Evolutionary conservation across 768 basidiomycete species (phyloP).

Genomic region (Auricularia heimuer): DNA sequence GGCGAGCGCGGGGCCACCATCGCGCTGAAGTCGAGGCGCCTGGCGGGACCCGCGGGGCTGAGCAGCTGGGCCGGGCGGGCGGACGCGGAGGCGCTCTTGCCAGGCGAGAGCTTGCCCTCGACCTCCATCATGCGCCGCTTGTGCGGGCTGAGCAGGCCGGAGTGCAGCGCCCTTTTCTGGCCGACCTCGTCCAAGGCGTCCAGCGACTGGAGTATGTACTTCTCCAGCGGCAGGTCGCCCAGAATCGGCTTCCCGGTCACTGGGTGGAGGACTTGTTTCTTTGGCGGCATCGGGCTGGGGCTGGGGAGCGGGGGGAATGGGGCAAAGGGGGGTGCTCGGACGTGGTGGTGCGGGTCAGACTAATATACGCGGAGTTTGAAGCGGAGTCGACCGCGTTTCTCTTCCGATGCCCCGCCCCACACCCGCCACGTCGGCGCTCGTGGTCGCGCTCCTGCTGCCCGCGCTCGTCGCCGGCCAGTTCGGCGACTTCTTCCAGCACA

Average conservation of each 20-base stretch:
- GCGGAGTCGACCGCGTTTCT: neutral
- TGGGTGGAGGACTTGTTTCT: too few relatives aligned
- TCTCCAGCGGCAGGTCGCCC: constrained; percentile 5
- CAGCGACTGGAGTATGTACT: neutral
- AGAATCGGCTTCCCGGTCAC: neutral
- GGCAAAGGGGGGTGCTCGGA: too few relatives aligned
- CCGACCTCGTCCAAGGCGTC: neutral
- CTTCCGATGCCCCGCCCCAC: neutral
- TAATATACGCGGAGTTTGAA: too few relatives aligned
- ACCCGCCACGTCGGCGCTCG: neutral
- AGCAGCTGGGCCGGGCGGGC: neutral
- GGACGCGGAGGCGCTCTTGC: neutral
- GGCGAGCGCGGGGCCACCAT: neutral
- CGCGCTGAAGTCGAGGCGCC: neutral
- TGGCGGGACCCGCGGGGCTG: neutral
- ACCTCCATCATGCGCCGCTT: constrained; percentile 7
- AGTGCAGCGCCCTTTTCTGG: constrained; percentile 2
- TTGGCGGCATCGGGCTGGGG: too few relatives aligned
- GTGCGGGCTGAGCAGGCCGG: constrained; percentile 1
- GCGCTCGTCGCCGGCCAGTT: constrained; percentile 53
- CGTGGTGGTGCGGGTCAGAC: too few relatives aligned
- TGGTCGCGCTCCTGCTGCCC: constrained; percentile 28
- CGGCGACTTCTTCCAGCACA: constrained; percentile 59
- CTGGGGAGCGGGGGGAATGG: too few relatives aligned
- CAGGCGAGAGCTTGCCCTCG: constrained; percentile 7